Evolutionary conservation across 441 rosid species (phyloP), one percentile per base, ranked within the genome.

Genomic region (Gossypium laxum): DNA sequence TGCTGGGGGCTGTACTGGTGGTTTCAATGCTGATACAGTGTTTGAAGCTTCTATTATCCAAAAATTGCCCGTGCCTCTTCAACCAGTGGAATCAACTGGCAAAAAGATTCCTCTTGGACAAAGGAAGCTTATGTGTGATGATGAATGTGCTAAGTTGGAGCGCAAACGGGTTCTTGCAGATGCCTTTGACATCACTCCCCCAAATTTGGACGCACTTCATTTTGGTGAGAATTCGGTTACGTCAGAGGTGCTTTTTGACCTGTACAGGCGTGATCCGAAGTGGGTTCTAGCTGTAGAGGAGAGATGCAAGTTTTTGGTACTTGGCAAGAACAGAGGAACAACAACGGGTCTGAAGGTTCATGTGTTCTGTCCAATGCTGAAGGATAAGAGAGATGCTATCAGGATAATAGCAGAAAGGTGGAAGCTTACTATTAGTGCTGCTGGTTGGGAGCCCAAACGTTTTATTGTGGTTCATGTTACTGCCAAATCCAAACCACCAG

Each of bases 371-470:
- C 96, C 96, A n/a, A 91, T 90, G 97, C 80, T 84, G 77, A 92
- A 96, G 81, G 97, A 93, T 73, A 96, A 93, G 84, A 85, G 96
- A 74, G 99, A 96, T 63, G 96, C 93, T 0, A 82, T 96, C 43
- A 85, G 91, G 79, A 74, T 96, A 66, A 85, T 96, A 72, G 91
- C 96, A 15, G 98, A 90, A 78, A 89, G 98, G 73, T 95, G 99
- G 98, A 95, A 91, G 82, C 96, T 96, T 78, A 81, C 88, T 7
- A 80, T 90, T 64, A 77, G 67, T 71, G 80, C 90, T 28, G 90
- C 96, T 43, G 97, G 97, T 56, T 88, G 99, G 98, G 99, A 96
- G 85, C 97, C 99, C 48, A 96, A 88, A 83, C 92, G 94, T 56
- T 96, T 93, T 57, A 82, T 89, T 72, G 90, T 92, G 77, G 83